Evolutionary conservation across 768 basidiomycete species (phyloP).

Genomic region (Pulveroboletus sp.): DNA sequence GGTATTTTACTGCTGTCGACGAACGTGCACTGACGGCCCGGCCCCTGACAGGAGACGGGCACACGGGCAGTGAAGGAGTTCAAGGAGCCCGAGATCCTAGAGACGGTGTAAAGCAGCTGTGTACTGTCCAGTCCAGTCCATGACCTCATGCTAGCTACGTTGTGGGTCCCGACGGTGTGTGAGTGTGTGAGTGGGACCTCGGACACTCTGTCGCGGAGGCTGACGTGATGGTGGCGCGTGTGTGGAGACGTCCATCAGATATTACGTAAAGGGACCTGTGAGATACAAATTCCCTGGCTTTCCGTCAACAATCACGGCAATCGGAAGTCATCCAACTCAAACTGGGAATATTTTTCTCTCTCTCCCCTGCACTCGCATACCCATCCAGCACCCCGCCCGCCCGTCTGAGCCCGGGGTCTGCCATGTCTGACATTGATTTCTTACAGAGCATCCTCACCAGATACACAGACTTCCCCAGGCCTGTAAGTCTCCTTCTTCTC

Average conservation of each 20-base stretch:
- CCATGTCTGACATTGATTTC: constrained; percentile 74
- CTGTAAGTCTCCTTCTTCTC: constrained; percentile 44
- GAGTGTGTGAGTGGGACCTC: background rate
- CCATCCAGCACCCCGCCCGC: background rate
- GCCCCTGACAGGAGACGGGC: constrained; percentile 73
- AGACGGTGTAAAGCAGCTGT: constrained; percentile 70
- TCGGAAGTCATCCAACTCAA: background rate
- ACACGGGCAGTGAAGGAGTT: constrained; percentile 93
- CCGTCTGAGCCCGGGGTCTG: background rate
- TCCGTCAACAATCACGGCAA: constrained; percentile 10
- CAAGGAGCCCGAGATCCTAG: constrained; percentile 94
- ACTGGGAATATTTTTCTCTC: background rate
- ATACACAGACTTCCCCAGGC: constrained; percentile 84
- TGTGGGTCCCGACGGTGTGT: too few species aligned
- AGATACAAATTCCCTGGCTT: too few species aligned
- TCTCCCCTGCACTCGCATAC: background rate
- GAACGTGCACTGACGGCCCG: constrained; percentile 6
- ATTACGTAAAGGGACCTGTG: background rate
- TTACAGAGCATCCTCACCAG: constrained; percentile 56
- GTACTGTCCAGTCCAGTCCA: constrained; percentile 39
- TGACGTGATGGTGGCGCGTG: too few species aligned
- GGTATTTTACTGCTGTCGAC: constrained; percentile 32
- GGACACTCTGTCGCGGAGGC: background rate
- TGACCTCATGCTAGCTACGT: constrained; percentile 29
- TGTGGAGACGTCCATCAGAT: background rate